Conservation (phyloP, 192 early-diverging fungal genomes). For the Coemansia aciculifera region DNA sequence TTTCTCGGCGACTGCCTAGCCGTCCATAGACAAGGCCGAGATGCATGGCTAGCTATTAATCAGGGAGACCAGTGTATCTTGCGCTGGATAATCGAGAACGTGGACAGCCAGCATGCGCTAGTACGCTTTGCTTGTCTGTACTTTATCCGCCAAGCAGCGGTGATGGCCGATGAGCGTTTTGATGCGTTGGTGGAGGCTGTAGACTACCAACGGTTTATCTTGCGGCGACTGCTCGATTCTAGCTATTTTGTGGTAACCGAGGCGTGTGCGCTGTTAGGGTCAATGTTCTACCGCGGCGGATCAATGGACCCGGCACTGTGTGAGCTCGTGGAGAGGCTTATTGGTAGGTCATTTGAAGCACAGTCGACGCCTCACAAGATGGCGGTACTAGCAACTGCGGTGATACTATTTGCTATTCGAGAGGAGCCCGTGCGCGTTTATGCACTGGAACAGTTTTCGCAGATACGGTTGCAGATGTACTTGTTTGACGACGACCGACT, state of each 20-base stretch:
- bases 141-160: slow-evolving; percentile 31
- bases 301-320: slow-evolving; percentile 16
- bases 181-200: slow-evolving; percentile 4
- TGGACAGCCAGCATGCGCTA: slow-evolving; percentile 43
- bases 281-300: slow-evolving; percentile 10
- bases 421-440: not conserved
- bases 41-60: slow-evolving; percentile 3
- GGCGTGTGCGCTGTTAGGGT: slow-evolving; percentile 27
- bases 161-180: not conserved
- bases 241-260: slow-evolving; percentile 47
- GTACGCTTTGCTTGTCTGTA: slow-evolving; percentile 33
- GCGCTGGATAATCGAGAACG: slow-evolving; percentile 24
- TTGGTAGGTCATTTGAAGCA: slow-evolving; percentile 2
- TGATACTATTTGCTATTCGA: not conserved
- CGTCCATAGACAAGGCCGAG: not conserved
- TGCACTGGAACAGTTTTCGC: slow-evolving; percentile 3
- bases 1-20: slow-evolving; percentile 33
- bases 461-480: slow-evolving; percentile 17
- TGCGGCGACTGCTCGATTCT: slow-evolving; percentile 31
- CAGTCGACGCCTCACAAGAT: slow-evolving; percentile 20
- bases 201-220: slow-evolving; percentile 20
- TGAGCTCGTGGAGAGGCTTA: slow-evolving; percentile 14
- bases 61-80: slow-evolving; percentile 5
- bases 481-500: slow-evolving; percentile 32
- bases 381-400: slow-evolving; percentile 14